These are phyloP conservation scores for Fusarium keratoplasticum DNA, from an alignment of 2,329 filamentous ascomycete genomes.

Conservation along the genomic window DNA sequence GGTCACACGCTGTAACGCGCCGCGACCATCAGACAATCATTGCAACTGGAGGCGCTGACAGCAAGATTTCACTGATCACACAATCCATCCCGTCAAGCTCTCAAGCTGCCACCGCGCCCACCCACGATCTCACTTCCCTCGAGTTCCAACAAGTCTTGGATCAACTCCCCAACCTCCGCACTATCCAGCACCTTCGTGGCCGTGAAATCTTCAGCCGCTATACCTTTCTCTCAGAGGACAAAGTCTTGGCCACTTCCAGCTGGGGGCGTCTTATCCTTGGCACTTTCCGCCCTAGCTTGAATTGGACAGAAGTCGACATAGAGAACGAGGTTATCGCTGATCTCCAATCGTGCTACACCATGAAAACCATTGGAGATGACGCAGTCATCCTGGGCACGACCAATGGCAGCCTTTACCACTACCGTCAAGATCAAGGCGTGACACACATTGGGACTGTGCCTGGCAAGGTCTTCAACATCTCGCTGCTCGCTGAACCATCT, in stretches of 20 bases:
- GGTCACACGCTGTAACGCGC: conserved; percentile 71
- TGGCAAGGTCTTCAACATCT: conserved; percentile 65
- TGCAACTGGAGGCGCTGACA: conserved; percentile 88
- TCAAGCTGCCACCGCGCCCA: neutral
- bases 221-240: conserved; percentile 66
- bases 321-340: conserved; percentile 50
- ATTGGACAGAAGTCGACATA: conserved; percentile 58
- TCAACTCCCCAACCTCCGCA: conserved; percentile 20
- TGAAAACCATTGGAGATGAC: conserved; percentile 54
- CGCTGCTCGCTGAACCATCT: conserved; percentile 48
- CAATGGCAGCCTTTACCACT: conserved; percentile 61
- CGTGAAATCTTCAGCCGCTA: conserved; percentile 69
- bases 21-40: conserved; percentile 55
- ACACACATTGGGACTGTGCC: conserved; percentile 53
- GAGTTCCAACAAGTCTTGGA: conserved; percentile 50
- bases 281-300: conserved; percentile 45
- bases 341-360: conserved; percentile 60
- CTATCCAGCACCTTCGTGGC: conserved; percentile 45
- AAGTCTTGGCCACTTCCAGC: conserved; percentile 68
- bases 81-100: neutral
- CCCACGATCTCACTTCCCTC: conserved; percentile 36
- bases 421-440: conserved; percentile 47
- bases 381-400: conserved; percentile 62
- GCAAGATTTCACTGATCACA: conserved; percentile 68
- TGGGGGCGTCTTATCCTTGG: conserved; percentile 69